Evolutionary conservation across 2,329 filamentous ascomycete genomes (phyloP), one percentile per base, ranked within the genome.

Genomic region (Ceratocystis alfenasii): DNA sequence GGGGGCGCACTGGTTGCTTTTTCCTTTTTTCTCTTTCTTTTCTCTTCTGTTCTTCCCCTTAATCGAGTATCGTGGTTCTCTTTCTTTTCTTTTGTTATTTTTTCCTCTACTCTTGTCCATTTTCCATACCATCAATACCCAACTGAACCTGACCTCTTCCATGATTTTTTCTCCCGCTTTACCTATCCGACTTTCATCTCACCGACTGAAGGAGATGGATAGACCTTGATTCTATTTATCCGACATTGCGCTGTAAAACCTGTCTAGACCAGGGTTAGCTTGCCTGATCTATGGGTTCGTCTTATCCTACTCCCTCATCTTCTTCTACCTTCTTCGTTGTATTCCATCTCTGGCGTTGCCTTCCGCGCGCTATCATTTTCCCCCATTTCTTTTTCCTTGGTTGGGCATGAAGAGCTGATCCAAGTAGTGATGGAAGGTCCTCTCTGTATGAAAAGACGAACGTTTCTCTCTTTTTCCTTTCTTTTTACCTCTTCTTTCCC

Each of bases 1-100:
- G 62, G 62, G 63, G 62, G 55, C 61, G 46, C 66, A 67, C 60
- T 63, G 66, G 63, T 50, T 67, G 63, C 46, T 70, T 71, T 71
- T 69, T 68, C 15, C 55, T 70, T 69, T 69, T 70, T 55, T 25
- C 6, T 72, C 68, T 69, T 71, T 69, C 67, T 70, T 72, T 70
- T 69, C 53, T 67, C 70, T 68, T 68, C 67, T 69, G 69, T 70
- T 55, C n/a, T 46, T 59, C 17, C 68, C 71, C 67, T 69, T 67
- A 66, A 67, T 66, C 67, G 61, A 68, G 69, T 67, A 68, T 65
- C 46, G 66, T 67, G 66, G 66, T 63, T 67, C 65, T 64, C 67
- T 69, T 64, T 65, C 65, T 65, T 57, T 57, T 66, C 50, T 67
- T 64, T 73, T 69, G 65, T 68, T 68, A 71, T 68, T 69, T 71